Base-by-base conservation (phyloP, 2,329 filamentous ascomycete species). In the Fusarium vanettenii region DNA sequence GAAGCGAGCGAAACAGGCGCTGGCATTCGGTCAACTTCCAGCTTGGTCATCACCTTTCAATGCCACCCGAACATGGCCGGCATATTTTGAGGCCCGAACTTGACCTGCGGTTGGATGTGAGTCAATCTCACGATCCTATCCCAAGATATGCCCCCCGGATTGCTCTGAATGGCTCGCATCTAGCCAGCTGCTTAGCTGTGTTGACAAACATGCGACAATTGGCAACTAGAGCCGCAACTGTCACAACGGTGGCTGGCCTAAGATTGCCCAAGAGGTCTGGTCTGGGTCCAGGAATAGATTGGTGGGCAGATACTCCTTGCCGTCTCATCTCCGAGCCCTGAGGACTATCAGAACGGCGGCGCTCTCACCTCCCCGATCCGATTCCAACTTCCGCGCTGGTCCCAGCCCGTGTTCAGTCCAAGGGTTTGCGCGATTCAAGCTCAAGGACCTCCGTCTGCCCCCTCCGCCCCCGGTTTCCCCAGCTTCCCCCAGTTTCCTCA, bases 1-100 rank as follows among this genome's bases (percentile, higher is more conserved):
- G 29, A 50, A 50, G 14, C 39, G 33, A 57, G 56, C n/a, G n/a
- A 66, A 27, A 20, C 41, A 33, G 29, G 20, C 35, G 64, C 22
- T 22, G 61, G 37, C 27, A 60, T 74, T 74, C 72, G 72, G 72
- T 31, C 65, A 75, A 74, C 41, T 75, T 75, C 72, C 65, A 72
- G 64, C 64, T 74, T 39, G 43, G 61, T 69, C 65, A 50, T 52
- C 41, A 22, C 60, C 50, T 72, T 61, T 64, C 50, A 35, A 61
- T 27, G 48, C 29, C 3, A 68, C 29, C 29, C 43, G 43, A 14
- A 18, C 20, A 31, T 52, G 57, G 14, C n/a, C 14, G 43, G 31
- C 35, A 68, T 3, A 57, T 65, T 62, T 60, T 39, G 55, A 66
- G 63, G 55, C 27, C 63, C 25, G n/a, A 59, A 22, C 22, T 20